Percentiles rank a stretch among this genome's conserved stretches.
phyloP scores from a whole-genome alignment of 805 yeast species.

The Debaryomyces hansenii region DNA sequence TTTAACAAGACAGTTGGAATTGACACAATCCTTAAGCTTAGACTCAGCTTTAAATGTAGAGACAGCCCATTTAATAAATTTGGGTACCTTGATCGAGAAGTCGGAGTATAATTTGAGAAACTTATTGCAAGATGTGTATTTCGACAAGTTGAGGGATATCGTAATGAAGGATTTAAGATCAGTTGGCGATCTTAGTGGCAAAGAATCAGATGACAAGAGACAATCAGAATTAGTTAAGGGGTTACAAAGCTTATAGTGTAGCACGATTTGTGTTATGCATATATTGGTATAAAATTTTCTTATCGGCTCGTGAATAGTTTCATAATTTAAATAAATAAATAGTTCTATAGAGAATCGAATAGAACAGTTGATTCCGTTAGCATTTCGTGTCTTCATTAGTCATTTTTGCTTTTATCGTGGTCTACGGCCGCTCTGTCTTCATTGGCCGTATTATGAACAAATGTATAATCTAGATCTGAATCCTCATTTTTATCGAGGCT shows the following conservation, averaged over 20 bases:
- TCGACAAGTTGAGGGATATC: constrained; percentile 90
- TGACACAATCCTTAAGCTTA: constrained; percentile 41
- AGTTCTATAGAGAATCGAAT: no score
- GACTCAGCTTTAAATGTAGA: constrained; percentile 40
- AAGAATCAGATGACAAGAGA: constrained; percentile 28
- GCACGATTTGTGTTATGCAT: neutral
- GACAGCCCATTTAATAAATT: constrained; percentile 75
- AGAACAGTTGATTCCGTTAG: no score
- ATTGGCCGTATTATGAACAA: no score
- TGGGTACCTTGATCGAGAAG: constrained; percentile 85
- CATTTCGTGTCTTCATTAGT: no score
- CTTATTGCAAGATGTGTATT: constrained; percentile 87
- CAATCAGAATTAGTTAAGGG: constrained; percentile 41
- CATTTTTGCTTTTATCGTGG: no score
- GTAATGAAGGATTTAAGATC: constrained; percentile 49
- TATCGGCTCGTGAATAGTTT: no score
- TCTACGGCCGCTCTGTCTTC: no score
- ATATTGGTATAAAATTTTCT: neutral
- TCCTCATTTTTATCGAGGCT: constrained; percentile 9
- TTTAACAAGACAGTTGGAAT: constrained; percentile 80
- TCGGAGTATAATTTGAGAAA: constrained; percentile 85
- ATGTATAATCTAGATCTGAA: no score
- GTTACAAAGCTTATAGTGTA: constrained; percentile 32
- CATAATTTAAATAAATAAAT: no score
- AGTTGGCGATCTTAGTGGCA: constrained; percentile 32